phyloP scores from a whole-genome alignment of 345 rosid species.

The Eucalyptus tenuipes region DNA sequence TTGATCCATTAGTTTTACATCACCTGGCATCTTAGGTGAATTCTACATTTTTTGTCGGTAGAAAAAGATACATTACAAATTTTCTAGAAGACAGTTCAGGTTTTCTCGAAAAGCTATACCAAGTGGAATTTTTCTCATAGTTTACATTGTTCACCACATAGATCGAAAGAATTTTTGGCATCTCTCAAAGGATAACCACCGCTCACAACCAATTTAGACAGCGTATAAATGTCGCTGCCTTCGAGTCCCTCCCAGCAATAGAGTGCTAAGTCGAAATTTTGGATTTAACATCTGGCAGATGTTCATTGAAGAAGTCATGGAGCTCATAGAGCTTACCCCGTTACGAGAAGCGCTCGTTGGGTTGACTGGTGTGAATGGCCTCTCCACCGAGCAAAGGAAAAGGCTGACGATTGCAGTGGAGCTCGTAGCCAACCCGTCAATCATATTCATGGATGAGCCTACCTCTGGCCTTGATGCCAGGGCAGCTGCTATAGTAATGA shows the following conservation, averaged over 20 bases:
- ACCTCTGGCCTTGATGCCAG: constrained; percentile 73
- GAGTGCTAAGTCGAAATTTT: not conserved
- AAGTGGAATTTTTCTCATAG: not conserved
- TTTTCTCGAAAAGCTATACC: not conserved
- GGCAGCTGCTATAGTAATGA: constrained; percentile 72
- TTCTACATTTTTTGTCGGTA: not conserved
- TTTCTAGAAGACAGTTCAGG: not conserved
- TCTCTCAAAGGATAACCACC: not conserved
- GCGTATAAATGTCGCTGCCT: not conserved
- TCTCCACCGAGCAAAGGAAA: constrained; percentile 54
- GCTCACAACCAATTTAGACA: not conserved
- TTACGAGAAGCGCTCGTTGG: constrained; percentile 49
- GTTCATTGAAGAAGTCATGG: constrained; percentile 67
- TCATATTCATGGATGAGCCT: constrained; percentile 75
- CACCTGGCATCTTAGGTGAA: not conserved
- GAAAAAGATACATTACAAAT: not conserved
- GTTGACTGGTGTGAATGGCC: constrained; percentile 47
- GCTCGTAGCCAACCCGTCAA: constrained; percentile 63
- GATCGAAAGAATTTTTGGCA: not conserved
- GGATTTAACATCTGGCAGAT: constrained; percentile 13
- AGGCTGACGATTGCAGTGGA: constrained; percentile 64
- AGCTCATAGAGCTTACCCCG: constrained; percentile 48
- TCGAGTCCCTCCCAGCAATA: not conserved
- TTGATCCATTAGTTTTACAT: not conserved
- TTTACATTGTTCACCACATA: not conserved